Conservation (phyloP, 208 protist species). For the Leishmania tarentolae region DNA sequence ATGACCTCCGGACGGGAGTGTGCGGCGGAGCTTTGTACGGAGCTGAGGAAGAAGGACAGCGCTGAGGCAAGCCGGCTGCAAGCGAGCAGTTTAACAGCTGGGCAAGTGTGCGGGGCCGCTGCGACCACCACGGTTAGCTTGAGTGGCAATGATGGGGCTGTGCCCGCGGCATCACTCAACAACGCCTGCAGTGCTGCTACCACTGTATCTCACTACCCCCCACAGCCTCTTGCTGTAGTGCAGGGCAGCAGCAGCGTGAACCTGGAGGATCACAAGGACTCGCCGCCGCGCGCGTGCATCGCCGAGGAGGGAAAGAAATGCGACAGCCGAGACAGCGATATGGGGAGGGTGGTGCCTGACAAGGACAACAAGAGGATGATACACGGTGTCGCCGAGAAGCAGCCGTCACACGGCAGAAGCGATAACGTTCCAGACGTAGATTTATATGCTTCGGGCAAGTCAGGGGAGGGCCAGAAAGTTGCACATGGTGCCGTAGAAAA, state of each 20-base stretch:
- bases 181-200: neutral
- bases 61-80: neutral
- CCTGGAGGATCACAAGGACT: slow-evolving; percentile 9
- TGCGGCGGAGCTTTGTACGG: neutral
- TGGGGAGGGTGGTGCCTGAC: slow-evolving; percentile 24
- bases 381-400: slow-evolving; percentile 17
- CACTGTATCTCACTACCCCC: neutral
- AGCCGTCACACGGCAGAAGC: neutral
- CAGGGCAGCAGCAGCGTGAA: neutral
- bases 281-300: neutral
- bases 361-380: slow-evolving; percentile 7
- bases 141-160: neutral
- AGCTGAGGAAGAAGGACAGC: neutral
- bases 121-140: neutral
- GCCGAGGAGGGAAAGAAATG: slow-evolving; percentile 5
- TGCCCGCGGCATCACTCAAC: neutral
- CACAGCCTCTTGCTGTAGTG: neutral
- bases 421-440: slow-evolving; percentile 8
- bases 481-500: neutral
- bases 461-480: neutral
- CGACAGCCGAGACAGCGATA: slow-evolving; percentile 19
- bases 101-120: neutral
- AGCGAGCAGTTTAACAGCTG: neutral
- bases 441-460: neutral
- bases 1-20: neutral